Base-by-base conservation (phyloP, 139 green algal genomes). In the Haematococcus lacustris region DNA sequence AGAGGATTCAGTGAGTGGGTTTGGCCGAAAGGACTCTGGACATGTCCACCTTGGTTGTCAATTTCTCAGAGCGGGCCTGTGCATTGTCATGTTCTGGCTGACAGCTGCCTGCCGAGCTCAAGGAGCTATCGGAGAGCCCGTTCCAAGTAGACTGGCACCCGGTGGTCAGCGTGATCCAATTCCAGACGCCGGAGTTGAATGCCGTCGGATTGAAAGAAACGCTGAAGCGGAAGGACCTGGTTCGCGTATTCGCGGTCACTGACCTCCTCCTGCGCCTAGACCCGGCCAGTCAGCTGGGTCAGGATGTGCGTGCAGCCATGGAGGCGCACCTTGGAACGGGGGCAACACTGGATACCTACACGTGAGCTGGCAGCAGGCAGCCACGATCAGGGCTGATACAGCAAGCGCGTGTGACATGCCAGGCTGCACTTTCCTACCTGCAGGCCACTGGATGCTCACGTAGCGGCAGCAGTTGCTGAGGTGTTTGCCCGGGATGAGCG, bases 61-160 rank as follows among this genome's bases (percentile, higher is more conserved):
- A n/a, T n/a, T n/a, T n/a, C n/a, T n/a, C n/a, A n/a, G n/a, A n/a
- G n/a, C n/a, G n/a, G n/a, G n/a, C n/a, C n/a, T n/a, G n/a, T n/a
- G n/a, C n/a, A n/a, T n/a, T n/a, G n/a, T n/a, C n/a, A n/a, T n/a
- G n/a, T n/a, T n/a, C n/a, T n/a, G n/a, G 57, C 40, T n/a, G 59
- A 50, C 79, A 84, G 79, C 51, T 84, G 1, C 74, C 79, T 38
- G 65, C 71, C 37, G 79, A 80, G 25, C 65, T 80, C 17, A 70
- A 71, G 33, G 74, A 77, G 43, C 61, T 81, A 1, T 50, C 38
- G n/a, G 79, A 84, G n/a, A 71, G 74, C 28, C 79, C 79, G 1
- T 84, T 84, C 37, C n/a, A 51, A 30, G 60, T 81, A 3, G 70
- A 67, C 33, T 84, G 79, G 79, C 73, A 73, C 61, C 71, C 79